Evolutionary conservation across 1,139 yeast species (phyloP), one percentile per base, ranked within the genome.

Genomic region (Hyphopichia pseudoburtonii): DNA sequence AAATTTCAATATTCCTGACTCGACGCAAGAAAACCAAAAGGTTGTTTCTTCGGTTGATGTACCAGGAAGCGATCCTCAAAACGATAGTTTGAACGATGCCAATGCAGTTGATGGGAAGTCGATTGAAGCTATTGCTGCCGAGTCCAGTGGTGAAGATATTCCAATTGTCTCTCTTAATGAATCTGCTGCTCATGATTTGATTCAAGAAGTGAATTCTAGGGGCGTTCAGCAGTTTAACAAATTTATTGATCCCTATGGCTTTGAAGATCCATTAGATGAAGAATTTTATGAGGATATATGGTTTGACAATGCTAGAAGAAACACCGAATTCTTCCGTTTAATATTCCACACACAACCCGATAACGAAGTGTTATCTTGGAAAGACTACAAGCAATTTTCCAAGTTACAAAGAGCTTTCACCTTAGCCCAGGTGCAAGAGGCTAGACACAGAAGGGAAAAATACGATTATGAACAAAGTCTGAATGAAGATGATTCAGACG

Each of bases 291-390:
- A 86, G 50, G 96, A 88, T 47, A 61, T 83, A n/a, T 92, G 97
- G 97, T 78, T 73, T 52, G 83, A 86, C 9, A 80, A 79, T 54
- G 97, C 98, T 0, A 69, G 85, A 41, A 74, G 90, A 49, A 94
- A 94, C 54, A 89, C 97, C 0, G 74, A 78, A 42, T 66, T 92
- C 6, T 94, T 77, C 64, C 73, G 97, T 43, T 72, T 84, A 60
- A 88, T 92, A 3, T 94, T 94, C 73, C 92, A 90, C 47, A 81
- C 89, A 46, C 97, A 92, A 57, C 99, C 99, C 0, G 98, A 94
- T 59, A 88, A 92, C 56, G 71, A 77, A 12, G 97, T 92, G 11
- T 71, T 73, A 17, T 77, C 92, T 0, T 94, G 99, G 99, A 77
- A 78, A 41, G 96, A 88, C 35, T 94, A 89, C 58, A 89, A 87